A percentile compares a stretch with the other conserved stretches of the same genome.
phyloP scores from a whole-genome alignment of 2,329 filamentous ascomycete genomes.

The Leptographium wingfieldii region DNA sequence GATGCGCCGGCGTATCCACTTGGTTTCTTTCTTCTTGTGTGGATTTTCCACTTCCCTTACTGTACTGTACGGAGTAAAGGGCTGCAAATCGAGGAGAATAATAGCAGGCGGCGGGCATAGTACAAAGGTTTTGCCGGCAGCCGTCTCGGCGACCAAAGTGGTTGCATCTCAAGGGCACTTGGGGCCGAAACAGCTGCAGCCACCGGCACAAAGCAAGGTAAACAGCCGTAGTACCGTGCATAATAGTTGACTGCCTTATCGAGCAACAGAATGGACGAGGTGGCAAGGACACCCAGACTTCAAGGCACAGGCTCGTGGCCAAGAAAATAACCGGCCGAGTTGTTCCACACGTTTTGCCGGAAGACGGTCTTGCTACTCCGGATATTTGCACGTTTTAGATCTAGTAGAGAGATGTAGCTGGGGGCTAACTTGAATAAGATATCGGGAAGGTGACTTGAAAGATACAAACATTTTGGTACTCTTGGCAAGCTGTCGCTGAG shows the following conservation, averaged over 20 bases:
- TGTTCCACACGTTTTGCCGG: background rate
- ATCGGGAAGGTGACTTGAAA: background rate
- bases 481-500: background rate
- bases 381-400: background rate
- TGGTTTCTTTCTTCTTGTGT: background rate
- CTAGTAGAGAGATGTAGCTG: background rate
- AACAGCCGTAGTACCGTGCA: background rate
- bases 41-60: background rate
- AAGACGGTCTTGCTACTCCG: background rate
- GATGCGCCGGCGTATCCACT: background rate
- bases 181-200: background rate
- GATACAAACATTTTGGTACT: background rate
- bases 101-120: background rate
- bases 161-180: background rate
- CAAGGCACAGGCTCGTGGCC: background rate
- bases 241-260: background rate
- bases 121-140: background rate
- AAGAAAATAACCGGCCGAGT: background rate
- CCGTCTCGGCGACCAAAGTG: background rate
- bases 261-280: background rate
- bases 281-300: background rate
- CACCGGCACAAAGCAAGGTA: background rate
- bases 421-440: background rate
- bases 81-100: background rate
- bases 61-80: no score